Conservation (phyloP, 1,284 basidiomycete species). For the Pisolithus thermaeus region DNA sequence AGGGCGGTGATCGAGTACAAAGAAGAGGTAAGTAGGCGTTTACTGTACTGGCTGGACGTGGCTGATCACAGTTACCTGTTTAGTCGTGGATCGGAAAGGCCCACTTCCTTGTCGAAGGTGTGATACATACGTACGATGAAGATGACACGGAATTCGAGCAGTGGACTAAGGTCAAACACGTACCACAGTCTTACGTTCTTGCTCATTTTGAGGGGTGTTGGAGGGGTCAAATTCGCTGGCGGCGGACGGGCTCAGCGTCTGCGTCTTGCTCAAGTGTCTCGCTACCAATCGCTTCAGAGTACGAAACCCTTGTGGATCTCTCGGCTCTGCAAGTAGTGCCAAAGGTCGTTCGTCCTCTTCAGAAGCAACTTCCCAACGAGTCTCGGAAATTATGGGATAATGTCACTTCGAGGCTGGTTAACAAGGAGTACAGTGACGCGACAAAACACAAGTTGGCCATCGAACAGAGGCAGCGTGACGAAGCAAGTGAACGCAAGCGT, state of each 20-base stretch:
- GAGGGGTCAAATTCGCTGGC: conserved; percentile 81
- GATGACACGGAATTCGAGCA: conserved; percentile 58
- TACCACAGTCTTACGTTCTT: conserved; percentile 73
- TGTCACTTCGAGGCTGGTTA: conserved; percentile 72
- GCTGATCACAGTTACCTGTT: background rate
- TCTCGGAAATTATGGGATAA: conserved; percentile 86
- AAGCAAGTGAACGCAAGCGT: conserved; percentile 77
- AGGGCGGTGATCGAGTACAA: conserved; percentile 90
- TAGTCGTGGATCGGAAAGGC: conserved; percentile 91
- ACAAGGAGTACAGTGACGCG: conserved; percentile 87
- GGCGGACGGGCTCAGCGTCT: conserved; percentile 54
- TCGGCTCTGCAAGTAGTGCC: conserved; percentile 71
- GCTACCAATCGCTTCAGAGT: conserved; percentile 45
- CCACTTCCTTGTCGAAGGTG: conserved; percentile 84
- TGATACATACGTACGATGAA: conserved; percentile 78
- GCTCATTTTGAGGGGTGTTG: conserved; percentile 88
- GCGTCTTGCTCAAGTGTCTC: conserved; percentile 37
- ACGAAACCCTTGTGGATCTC: conserved; percentile 73
- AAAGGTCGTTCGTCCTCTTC: conserved; percentile 80
- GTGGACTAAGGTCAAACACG: conserved; percentile 89
- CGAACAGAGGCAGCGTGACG: conserved; percentile 87
- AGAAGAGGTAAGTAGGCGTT: conserved; percentile 69
- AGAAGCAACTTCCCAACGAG: conserved; percentile 78
- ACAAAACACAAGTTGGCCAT: conserved; percentile 84
- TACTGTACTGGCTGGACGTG: background rate